Evolutionary conservation across 345 rosid species (phyloP), one percentile per base, ranked within the genome.

Genomic region (Sisymbrium altissimum): DNA sequence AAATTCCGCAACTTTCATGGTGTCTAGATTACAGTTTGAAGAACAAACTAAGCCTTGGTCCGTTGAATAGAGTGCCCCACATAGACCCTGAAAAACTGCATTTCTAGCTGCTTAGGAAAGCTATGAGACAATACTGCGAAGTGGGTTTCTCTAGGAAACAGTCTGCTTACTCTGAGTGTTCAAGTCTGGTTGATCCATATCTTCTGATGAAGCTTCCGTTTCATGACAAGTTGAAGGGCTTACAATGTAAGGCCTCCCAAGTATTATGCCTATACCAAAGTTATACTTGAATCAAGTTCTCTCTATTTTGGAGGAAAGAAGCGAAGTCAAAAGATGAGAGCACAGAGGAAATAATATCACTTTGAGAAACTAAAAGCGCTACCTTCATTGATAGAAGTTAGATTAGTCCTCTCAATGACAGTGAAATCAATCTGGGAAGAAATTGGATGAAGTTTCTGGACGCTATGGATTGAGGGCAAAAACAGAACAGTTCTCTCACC

Each of bases 1-100:
- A 80, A 90, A 86, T 27, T 81, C 70, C 58, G 83, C 84, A 54
- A 74, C 77, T 70, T 27, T 77, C 93, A 77, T 84, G 35, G 93
- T 81, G 70, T 90, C 89, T 67, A 83, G 19, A 78, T 89, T 86
- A 78, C 89, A 83, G 49, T 79, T 73, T 56, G 98, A 89, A 78
- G 83, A 83, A 74, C 92, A 93, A 56, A 93, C 70, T 77, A 93
- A 68, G 50, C 93, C 97, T 78, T 90, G 89, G 77, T 93, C 98
- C 86, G 85, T 66, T 72, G 90, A 83, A 61, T 84, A 86, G 52
- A 93, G 73, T 74, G 85, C 79, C 67, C 70, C 70, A 84, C 97
- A 85, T 69, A 93, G 85, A 55, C 93, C 98, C 83, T 66, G 87
- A 77, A 93, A 87, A 79, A 87, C 97, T 93, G 90, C 55, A 75